Conservation (phyloP, 192 early-diverging fungal genomes). For the Spizellomyces punctatus region DNA sequence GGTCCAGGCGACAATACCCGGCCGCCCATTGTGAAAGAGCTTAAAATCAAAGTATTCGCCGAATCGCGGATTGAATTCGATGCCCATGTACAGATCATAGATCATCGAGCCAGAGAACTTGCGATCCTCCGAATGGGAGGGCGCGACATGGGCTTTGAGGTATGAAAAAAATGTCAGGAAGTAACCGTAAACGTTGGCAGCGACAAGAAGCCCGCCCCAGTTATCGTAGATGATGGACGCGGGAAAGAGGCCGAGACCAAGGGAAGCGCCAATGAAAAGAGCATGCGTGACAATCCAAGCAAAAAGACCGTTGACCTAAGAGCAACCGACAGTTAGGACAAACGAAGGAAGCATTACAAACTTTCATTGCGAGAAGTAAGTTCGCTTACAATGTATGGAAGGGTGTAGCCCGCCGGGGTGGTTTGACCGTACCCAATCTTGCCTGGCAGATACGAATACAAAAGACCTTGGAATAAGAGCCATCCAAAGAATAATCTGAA, state of each 20-base stretch:
- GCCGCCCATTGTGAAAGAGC: slow-evolving; percentile 81
- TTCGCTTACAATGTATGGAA: slow-evolving; percentile 69
- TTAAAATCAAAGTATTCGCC: slow-evolving; percentile 81
- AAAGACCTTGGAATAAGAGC: slow-evolving; percentile 69
- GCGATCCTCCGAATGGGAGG: slow-evolving; percentile 74
- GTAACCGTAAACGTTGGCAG: slow-evolving; percentile 78
- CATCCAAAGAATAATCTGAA: slow-evolving; percentile 63
- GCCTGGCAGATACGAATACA: slow-evolving; percentile 69
- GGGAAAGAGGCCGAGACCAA: slow-evolving; percentile 64
- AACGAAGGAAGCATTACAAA: neutral
- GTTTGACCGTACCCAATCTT: slow-evolving; percentile 75
- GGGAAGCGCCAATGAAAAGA: slow-evolving; percentile 65
- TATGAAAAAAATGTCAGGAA: slow-evolving; percentile 72
- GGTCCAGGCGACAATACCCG: slow-evolving; percentile 85
- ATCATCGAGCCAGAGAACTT: slow-evolving; percentile 74
- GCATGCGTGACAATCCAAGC: slow-evolving; percentile 74
- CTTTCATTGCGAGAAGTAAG: neutral
- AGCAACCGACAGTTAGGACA: neutral
- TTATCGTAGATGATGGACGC: slow-evolving; percentile 73
- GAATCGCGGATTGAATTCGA: slow-evolving; percentile 81
- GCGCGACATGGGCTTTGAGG: slow-evolving; percentile 71
- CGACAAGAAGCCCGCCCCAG: slow-evolving; percentile 72
- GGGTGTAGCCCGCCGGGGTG: slow-evolving; percentile 72
- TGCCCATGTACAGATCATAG: slow-evolving; percentile 80
- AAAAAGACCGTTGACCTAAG: slow-evolving; percentile 73